Evolutionary conservation across 805 yeast genomes (phyloP).

Genomic region (Candida tallmaniae): DNA sequence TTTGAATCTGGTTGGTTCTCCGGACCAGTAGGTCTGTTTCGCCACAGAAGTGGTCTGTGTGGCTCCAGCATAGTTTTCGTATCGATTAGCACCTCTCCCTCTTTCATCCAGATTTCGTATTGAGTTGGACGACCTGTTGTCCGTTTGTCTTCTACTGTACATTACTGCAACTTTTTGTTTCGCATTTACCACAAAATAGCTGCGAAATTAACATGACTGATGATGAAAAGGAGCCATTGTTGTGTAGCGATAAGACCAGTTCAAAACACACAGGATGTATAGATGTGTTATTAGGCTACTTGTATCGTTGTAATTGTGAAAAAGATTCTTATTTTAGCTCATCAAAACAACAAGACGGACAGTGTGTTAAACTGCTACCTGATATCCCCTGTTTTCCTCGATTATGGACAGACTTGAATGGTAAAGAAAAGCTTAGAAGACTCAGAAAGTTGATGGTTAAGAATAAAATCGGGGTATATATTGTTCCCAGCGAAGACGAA

Average conservation of each 20-base stretch:
- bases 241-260: neutral
- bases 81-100: conserved; percentile 1
- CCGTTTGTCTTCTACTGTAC: conserved; percentile 7
- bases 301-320: no score
- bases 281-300: no score
- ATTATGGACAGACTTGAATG: conserved; percentile 25
- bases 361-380: conserved; percentile 10
- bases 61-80: neutral
- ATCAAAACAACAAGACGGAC: conserved; percentile 14
- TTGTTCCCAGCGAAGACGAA: conserved; percentile 84
- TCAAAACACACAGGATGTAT: no score
- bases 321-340: no score
- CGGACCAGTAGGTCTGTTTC: conserved; percentile 30
- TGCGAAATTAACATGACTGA: no score
- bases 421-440: conserved; percentile 52
- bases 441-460: conserved; percentile 63
- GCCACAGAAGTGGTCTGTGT: conserved; percentile 4
- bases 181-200: no score
- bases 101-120: conserved; percentile 2
- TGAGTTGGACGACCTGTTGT: conserved; percentile 1
- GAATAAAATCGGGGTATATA: conserved; percentile 65
- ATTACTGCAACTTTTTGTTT: no score
- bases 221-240: neutral
- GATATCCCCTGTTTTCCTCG: conserved; percentile 19
- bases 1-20: conserved; percentile 23